Conservation (phyloP, 495 filamentous ascomycete species). For the Amniculicola lignicola region DNA sequence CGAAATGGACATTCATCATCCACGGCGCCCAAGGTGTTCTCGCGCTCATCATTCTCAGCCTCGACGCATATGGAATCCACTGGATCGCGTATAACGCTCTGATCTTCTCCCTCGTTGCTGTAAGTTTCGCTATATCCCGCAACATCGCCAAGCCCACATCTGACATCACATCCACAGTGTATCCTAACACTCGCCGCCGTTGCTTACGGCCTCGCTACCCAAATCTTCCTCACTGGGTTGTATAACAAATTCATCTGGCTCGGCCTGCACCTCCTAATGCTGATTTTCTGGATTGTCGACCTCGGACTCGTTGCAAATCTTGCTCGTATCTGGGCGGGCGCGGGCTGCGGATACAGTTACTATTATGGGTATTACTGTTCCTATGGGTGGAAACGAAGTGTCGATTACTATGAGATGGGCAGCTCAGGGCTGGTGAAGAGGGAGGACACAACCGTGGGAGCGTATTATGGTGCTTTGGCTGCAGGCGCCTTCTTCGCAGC, state of each 20-base stretch:
- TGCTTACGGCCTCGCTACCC: slow-evolving; percentile 14
- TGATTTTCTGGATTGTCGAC: slow-evolving; percentile 31
- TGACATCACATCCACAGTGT: slow-evolving; percentile 4
- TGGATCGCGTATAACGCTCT: slow-evolving; percentile 27
- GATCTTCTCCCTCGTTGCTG: slow-evolving; percentile 29
- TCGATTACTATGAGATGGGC: neutral
- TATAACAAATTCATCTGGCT: slow-evolving; percentile 25
- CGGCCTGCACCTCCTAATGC: slow-evolving; percentile 21
- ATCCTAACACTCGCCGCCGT: slow-evolving; percentile 15
- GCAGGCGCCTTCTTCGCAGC: slow-evolving; percentile 27
- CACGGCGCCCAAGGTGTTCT: slow-evolving; percentile 14
- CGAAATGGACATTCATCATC: slow-evolving; percentile 16
- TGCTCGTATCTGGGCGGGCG: slow-evolving; percentile 5
- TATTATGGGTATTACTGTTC: slow-evolving; percentile 7
- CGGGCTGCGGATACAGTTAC: neutral
- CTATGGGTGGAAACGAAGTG: too few relatives aligned
- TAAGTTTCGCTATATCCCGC: slow-evolving; percentile 10
- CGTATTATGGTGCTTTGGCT: slow-evolving; percentile 27
- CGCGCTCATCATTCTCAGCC: slow-evolving; percentile 29
- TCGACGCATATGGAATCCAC: slow-evolving; percentile 28
- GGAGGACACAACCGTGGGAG: slow-evolving; percentile 11
- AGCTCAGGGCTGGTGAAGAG: neutral
- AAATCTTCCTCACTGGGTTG: slow-evolving; percentile 9
- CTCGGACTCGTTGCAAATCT: slow-evolving; percentile 29
- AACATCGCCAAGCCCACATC: neutral